phyloP scores from a whole-genome alignment of 176 grass and related monocot species.

The Ensete glaucum region DNA sequence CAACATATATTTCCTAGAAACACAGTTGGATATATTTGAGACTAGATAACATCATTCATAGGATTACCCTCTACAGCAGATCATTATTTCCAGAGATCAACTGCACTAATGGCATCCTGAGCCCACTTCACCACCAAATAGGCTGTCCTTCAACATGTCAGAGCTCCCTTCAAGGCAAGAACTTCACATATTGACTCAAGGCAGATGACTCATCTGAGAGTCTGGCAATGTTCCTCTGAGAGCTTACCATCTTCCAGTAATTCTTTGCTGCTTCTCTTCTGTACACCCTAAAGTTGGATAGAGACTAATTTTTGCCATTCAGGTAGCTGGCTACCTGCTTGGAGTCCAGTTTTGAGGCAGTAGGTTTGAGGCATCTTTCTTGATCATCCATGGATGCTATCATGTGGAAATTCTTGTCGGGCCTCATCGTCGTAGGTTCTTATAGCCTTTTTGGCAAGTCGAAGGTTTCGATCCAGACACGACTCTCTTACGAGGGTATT shows the following conservation, averaged over 20 bases:
- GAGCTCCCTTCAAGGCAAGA: not conserved
- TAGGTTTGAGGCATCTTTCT: too few species aligned
- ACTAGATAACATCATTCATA: not conserved
- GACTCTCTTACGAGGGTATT: too few species aligned
- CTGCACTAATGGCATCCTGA: not conserved
- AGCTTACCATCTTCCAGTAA: not conserved
- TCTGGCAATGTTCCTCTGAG: too few species aligned
- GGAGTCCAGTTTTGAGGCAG: too few species aligned
- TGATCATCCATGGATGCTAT: too few species aligned
- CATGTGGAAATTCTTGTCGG: too few species aligned
- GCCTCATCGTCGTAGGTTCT: constrained; percentile 3
- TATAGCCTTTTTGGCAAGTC: not conserved
- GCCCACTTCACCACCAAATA: not conserved
- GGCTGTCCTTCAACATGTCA: not conserved
- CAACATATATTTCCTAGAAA: too few species aligned
- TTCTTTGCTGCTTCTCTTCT: not conserved
- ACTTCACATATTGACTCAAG: not conserved
- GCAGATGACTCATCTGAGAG: not conserved
- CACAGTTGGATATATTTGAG: too few species aligned
- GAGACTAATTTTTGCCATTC: too few species aligned
- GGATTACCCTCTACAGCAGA: not conserved
- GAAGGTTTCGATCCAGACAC: too few species aligned
- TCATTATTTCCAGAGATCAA: constrained; percentile 1
- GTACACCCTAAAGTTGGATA: not conserved
- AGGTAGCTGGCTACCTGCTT: too few species aligned